Evolutionary conservation across 2,329 filamentous ascomycete genomes (phyloP), one percentile per base, ranked within the genome.

Genomic region (Rhinocladiella mackenziei): DNA sequence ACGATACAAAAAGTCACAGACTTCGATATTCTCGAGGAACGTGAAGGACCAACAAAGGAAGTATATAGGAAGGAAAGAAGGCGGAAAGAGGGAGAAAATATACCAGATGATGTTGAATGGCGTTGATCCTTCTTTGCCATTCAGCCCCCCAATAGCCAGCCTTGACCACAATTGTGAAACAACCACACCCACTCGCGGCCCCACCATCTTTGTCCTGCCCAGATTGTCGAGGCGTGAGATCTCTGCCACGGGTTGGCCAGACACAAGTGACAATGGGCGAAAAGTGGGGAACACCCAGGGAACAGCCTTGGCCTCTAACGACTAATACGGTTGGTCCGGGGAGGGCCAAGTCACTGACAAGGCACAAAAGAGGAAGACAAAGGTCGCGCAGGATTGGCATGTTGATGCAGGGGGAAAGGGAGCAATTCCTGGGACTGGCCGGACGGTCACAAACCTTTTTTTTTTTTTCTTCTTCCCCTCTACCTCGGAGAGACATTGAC

Each of bases 1-100:
- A 52, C 47, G 39, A 43, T n/a, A n/a, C n/a, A 54, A 49, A 49
- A 50, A 54, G 52, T 54, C 52, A 40, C 52, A 53, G 52, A 54
- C 52, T 52, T 50, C 46, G 15, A 39, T 39, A 43, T 36, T 30
- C 28, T 39, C 35, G 26, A 39, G 11, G 36, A 40, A 47, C 26
- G 45, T 34, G 36, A 43, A 34, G 28, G 35, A 43, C 31, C 47
- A 31, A 43, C 43, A 31, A 43, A 41, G 31, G n/a, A 30, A 48
- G 28, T 32, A 39, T 15, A 32, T 15, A 41, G 19, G 32, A 17
- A 26, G 35, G 28, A 41, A 32, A 43, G 29, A 43, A 18, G 43
- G 31, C 22, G 30, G 41, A 23, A 14, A 18, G 25, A 4, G 23
- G 7, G 20, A 11, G 7, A 30, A 45, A 39, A 45, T 50, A 50